Base-by-base conservation (phyloP, 768 basidiomycete genomes). In the Kwoniella sp. region DNA sequence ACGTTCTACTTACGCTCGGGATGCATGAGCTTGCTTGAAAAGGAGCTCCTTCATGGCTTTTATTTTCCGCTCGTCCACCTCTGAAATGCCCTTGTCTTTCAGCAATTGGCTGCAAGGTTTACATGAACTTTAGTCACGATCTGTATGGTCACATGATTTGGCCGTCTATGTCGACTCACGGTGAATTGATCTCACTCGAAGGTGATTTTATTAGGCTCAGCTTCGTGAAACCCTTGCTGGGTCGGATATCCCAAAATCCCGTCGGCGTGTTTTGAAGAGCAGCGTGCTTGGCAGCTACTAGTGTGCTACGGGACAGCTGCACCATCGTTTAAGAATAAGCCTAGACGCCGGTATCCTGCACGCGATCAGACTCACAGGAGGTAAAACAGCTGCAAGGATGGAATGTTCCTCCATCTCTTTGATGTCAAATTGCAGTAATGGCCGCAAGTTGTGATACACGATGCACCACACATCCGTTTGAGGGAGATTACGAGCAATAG, bases 391-490 rank as follows among this genome's bases (percentile, higher is more conserved):
- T 27, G 85, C 82, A 27, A 98, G 79, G n/a, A 99, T 73, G 49
- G 85, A 87, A 55, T 84, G 83, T 63, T 90, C 91, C 53, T 90
- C 86, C 51, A 97, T 85, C 7, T 84, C 83, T 1, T 83, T 84
- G 22, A 97, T 83, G 69, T 98, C 96, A 1, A 88, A 90, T 61
- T 88, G 88, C 40, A 98, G 82, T 63, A 93, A 87, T 71, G 92
- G 89, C 50, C 90, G 85, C 46, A 98, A 80, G 0, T 90, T 90
- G 0, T 96, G 95, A 70, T 98, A 98, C 9, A 99, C 79, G 46
- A 98, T 95, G 73, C 93, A 97, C 95, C 96, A 98, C 22, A 92
- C 88, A 74, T 99, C 96, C 57, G 91, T 92, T 1, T 83, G 80
- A 0, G 89, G 90, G 6, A 99, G 84, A 67, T 90, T 88, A 47